Percentiles rank a stretch among this genome's conserved stretches.
phyloP scores from a whole-genome alignment of 2,329 filamentous ascomycete genomes.

The Tolypocladium endophyticum region DNA sequence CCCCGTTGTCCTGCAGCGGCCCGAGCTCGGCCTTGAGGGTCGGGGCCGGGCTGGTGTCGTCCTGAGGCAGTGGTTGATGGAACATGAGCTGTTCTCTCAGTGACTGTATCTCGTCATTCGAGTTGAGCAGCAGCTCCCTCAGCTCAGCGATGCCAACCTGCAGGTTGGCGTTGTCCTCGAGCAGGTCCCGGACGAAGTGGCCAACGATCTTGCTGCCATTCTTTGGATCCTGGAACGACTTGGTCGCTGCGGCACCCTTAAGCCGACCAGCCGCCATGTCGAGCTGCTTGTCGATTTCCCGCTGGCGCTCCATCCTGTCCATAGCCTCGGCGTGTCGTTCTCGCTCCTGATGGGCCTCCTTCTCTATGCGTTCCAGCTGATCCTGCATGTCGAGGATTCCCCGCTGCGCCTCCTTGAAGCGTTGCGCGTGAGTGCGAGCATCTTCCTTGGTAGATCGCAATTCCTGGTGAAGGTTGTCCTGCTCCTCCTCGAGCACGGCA shows the following conservation, averaged over 20 bases:
- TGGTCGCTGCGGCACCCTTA: conserved; percentile 68
- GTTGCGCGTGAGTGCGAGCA: conserved; percentile 64
- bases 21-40: conserved; percentile 66
- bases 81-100: conserved; percentile 71
- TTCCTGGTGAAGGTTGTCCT: conserved; percentile 58
- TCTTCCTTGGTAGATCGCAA: conserved; percentile 61
- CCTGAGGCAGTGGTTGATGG: conserved; percentile 55
- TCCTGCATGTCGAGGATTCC: conserved; percentile 71
- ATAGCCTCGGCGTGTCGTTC: conserved; percentile 75
- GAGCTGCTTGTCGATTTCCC: conserved; percentile 72
- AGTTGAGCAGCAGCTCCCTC: conserved; percentile 78
- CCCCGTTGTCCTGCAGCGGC: conserved; percentile 25
- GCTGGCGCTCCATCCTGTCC: conserved; percentile 71
- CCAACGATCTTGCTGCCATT: conserved; percentile 66
- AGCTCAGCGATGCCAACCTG: conserved; percentile 88
- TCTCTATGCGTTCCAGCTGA: conserved; percentile 81
- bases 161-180: conserved; percentile 89
- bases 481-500: conserved; percentile 68
- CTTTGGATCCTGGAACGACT: conserved; percentile 49
- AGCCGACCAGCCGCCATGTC: conserved; percentile 69
- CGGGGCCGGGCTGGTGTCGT: conserved; percentile 28
- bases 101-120: conserved; percentile 86
- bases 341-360: conserved; percentile 68
- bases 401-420: conserved; percentile 79
- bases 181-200: conserved; percentile 88